Base-by-base conservation (phyloP, 352 stramenopile species). In the Phytophthora sansomeana region DNA sequence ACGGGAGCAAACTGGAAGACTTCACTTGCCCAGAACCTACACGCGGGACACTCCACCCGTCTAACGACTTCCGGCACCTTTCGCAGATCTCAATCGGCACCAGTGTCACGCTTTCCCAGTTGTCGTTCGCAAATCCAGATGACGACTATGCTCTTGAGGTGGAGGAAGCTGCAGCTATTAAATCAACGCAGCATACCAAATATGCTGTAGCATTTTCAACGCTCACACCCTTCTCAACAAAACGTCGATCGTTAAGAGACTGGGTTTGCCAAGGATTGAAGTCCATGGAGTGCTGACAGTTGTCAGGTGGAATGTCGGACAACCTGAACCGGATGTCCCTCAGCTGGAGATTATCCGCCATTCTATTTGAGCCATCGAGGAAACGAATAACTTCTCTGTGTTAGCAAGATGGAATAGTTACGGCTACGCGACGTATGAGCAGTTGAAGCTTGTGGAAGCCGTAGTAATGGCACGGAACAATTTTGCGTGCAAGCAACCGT, bases 371-470 rank as follows among this genome's bases (percentile, higher is more conserved):
- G 48, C 32, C 4, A 56, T 56, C 7, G 48, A 56, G n/a, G 29
- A 19, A 30, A 56, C 48, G 3, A 24, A 43, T 24, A 41, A 56
- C 29, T 13, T 17, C 19, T n/a, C 30, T 17, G 32, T 56, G 10
- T 19, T 56, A 1, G 48, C 48, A 38, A 28, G 39, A 19, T 64
- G 57, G 57, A 17, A n/a, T n/a, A n/a, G n/a, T n/a, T n/a, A n/a
- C n/a, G n/a, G n/a, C n/a, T n/a, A n/a, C n/a, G n/a, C n/a, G n/a
- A n/a, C n/a, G n/a, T n/a, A n/a, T n/a, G n/a, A n/a, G n/a, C n/a
- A n/a, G n/a, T n/a, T n/a, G n/a, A n/a, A n/a, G n/a, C n/a, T n/a
- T n/a, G n/a, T n/a, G n/a, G n/a, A n/a, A n/a, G n/a, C n/a, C n/a
- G n/a, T n/a, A n/a, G n/a, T n/a, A n/a, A n/a, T n/a, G n/a, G n/a